Percentiles rank a stretch among this genome's conserved stretches.
These are phyloP conservation scores for Saccharomycopsis phalli DNA, from an alignment of 1,139 yeast genomes.

Conservation along the genomic window DNA sequence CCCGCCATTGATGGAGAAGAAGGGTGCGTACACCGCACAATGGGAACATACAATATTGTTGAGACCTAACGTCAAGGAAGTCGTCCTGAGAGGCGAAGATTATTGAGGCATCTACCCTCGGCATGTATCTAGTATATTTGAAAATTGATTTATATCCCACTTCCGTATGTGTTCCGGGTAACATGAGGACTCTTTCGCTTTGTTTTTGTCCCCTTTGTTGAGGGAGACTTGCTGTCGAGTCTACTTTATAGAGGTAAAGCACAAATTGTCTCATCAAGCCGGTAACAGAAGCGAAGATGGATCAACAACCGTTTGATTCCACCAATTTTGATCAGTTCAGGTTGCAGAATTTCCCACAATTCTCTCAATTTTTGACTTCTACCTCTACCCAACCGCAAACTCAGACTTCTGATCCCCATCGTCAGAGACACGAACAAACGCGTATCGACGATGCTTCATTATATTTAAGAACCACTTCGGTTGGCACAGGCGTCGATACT, in stretches of 20 bases:
- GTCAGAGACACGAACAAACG: too few relatives aligned
- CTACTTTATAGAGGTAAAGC: not conserved
- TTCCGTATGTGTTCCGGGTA: not conserved
- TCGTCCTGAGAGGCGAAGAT: slow-evolving; percentile 91
- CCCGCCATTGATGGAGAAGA: slow-evolving; percentile 86
- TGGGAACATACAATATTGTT: slow-evolving; percentile 88
- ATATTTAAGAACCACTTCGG: too few relatives aligned
- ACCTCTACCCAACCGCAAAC: too few relatives aligned
- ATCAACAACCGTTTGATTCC: slow-evolving; percentile 14
- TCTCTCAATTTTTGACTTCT: slow-evolving; percentile 5
- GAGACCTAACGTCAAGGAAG: slow-evolving; percentile 89
- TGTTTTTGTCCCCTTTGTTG: slow-evolving; percentile 1
- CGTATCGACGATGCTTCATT: too few relatives aligned
- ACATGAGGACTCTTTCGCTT: too few relatives aligned
- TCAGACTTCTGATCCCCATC: too few relatives aligned
- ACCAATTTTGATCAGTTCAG: slow-evolving; percentile 16
- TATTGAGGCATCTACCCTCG: too few relatives aligned
- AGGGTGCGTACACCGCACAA: slow-evolving; percentile 92
- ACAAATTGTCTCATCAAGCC: too few relatives aligned
- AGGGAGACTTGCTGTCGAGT: not conserved
- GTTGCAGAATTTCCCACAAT: slow-evolving; percentile 10
- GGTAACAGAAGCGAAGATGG: slow-evolving; percentile 12
- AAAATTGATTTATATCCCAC: not conserved
- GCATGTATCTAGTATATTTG: not conserved
- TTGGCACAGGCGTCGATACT: too few relatives aligned